These are phyloP conservation scores for Heliamphora pulchella DNA, from an alignment of 179 eudicot genomes.

Conservation along the genomic window DNA sequence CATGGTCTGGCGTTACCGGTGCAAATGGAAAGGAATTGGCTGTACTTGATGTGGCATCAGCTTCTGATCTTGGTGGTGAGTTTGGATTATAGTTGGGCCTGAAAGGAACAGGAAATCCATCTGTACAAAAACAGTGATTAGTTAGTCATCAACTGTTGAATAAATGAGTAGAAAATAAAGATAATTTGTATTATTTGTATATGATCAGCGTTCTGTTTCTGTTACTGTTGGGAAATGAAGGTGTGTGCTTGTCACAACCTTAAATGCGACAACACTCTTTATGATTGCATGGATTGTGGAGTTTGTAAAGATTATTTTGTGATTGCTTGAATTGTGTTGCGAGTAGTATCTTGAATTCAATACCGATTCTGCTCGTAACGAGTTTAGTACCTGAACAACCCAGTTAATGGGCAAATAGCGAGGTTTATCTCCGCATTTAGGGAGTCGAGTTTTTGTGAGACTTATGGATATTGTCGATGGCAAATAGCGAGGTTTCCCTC, in stretches of 20 bases:
- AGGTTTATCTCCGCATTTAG: too few relatives aligned
- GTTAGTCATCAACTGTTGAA: neutral
- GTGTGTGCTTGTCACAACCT: neutral
- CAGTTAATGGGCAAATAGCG: too few relatives aligned
- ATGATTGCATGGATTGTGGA: neutral
- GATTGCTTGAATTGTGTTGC: neutral
- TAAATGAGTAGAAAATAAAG: neutral
- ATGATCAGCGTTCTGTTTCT: neutral
- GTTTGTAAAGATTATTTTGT: neutral
- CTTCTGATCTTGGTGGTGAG: conserved; percentile 29
- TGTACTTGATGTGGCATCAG: conserved; percentile 23
- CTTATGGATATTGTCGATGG: too few relatives aligned
- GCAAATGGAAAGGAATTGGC: conserved; percentile 31
- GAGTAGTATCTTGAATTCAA: neutral
- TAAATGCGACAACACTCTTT: neutral
- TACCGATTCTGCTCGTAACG: too few relatives aligned
- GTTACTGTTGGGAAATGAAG: neutral
- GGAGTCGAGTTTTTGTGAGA: too few relatives aligned
- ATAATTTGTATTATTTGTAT: neutral
- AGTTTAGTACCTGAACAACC: too few relatives aligned
- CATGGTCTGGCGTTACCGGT: conserved; percentile 47
- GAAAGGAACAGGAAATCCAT: conserved; percentile 28
- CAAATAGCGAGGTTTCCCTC: too few relatives aligned
- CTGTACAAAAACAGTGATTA: conserved; percentile 24
- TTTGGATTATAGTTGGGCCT: conserved; percentile 25